Base-by-base conservation (phyloP, 2,329 filamentous ascomycete genomes). In the Pseudofabraea citricarpa region DNA sequence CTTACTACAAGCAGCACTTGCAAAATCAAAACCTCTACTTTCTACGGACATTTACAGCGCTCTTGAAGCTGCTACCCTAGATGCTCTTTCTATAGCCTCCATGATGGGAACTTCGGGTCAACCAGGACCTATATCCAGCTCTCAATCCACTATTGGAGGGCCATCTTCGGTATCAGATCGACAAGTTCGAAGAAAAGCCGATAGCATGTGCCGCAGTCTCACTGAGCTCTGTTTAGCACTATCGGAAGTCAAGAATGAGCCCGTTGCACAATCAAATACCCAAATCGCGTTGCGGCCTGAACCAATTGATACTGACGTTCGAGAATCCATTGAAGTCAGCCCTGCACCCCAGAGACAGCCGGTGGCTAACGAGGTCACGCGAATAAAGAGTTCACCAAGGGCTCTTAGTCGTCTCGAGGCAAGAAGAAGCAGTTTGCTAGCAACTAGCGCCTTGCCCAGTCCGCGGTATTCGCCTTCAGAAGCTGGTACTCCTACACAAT, bases 211-310 rank as follows among this genome's bases (percentile, higher is more conserved):
- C 62, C 85, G 91, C 42, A 93, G 87, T 58, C 69, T 98, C 52
- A 97, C 91, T 0, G 93, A 98, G 64, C 73, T 98, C 6, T 95
- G 89, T 60, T 77, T 98, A 44, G 87, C 90, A 1, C 70, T 98
- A 42, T 82, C 83, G 22, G 85, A 87, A 50, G 77, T 80, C 31
- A 56, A 61, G 43, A 50, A 43, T 32, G 60, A 60, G 8, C 47
- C 51, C 26, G 39, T 21, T 6, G 27, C 38, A 7, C 40, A 49
- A 36, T 20, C 41, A 8, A 37, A 29, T 12, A 51, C 20, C 32
- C 33, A 50, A 40, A 26, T 19, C 24, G 29, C 33, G 31, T 20
- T 37, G 12, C 47, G 50, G 22, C 54, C 56, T n/a, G 43, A 32
- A 13, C 56, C 46, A 27, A 42, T 43, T 15, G 51, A 54, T 29